Base-by-base conservation (phyloP, 306 rosid genomes). In the Abrus precatorius region DNA sequence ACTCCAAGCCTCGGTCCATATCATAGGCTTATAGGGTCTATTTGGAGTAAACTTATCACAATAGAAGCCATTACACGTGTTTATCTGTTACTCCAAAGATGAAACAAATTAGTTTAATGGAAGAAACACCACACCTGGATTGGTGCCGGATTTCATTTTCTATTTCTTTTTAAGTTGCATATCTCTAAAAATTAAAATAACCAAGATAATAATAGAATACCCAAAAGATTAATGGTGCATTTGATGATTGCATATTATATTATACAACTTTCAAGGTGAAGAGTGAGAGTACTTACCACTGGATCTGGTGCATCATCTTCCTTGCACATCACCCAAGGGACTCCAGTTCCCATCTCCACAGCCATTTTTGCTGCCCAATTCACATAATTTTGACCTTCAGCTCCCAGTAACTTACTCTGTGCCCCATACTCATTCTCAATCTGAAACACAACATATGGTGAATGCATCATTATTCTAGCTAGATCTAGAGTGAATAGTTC, bases 281-380 rank as follows among this genome's bases (percentile, higher is more conserved):
- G 53, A 74, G 41, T 10, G 38, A 49, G 66, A 57, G 11, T 63
- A 68, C 90, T 87, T 33, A 93, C 97, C 92, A 93, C 89, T 70
- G 97, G 97, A 89, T 93, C 97, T 45, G 96, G 97, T 7, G 97
- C 96, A 88, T 93, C 96, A 14, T 91, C 97, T 87, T 93, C 92
- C 90, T 93, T 93, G 88, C 97, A 93, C 97, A 93, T 93, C 54
- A 93, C 88, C 97, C 97, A 93, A 3, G 97, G 97, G 53, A 93
- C 96, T 43, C 96, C 97, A 3, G 97, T 93, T 65, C 74, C 91
- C 84, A 85, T 78, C 81, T 92, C 88, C 32, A 91, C 84, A 34
- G 96, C 97, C 97, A 91, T 93, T 44, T 93, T 85, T 41, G 96
- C 97, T 1, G 97, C 97, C 97, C 97, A 93, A 29, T 74, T 89